Conservation (phyloP, 2,329 filamentous ascomycete species). For the Beauveria australis region DNA sequence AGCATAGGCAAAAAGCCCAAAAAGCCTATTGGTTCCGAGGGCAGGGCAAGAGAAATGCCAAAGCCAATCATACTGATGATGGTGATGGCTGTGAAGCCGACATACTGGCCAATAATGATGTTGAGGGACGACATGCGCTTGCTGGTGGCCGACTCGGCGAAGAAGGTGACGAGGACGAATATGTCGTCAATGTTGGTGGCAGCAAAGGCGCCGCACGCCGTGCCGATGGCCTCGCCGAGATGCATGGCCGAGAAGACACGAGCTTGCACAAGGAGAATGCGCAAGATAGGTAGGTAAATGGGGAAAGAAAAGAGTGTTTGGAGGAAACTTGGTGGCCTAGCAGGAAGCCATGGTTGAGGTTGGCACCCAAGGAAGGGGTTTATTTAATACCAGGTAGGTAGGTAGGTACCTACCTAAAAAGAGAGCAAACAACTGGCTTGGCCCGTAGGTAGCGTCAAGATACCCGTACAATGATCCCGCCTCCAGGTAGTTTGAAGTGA, state of each 20-base stretch:
- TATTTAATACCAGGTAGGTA: too few species aligned
- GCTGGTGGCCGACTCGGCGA: slow-evolving; percentile 24
- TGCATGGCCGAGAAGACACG: slow-evolving; percentile 8
- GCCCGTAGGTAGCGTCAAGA: too few species aligned
- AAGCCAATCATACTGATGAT: slow-evolving; percentile 27
- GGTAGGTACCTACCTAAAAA: too few species aligned
- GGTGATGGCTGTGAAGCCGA: slow-evolving; percentile 26
- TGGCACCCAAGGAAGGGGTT: too few species aligned
- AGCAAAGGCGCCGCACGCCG: slow-evolving; percentile 21
- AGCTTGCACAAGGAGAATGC: background rate
- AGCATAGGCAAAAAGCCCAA: slow-evolving; percentile 25
- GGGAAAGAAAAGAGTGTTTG: background rate
- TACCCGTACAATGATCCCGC: too few species aligned
- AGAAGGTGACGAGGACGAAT: slow-evolving; percentile 30
- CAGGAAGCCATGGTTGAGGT: too few species aligned
- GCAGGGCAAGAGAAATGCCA: slow-evolving; percentile 22
- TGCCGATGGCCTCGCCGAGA: slow-evolving; percentile 18
- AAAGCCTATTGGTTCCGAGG: slow-evolving; percentile 27
- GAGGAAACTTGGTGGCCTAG: too few species aligned
- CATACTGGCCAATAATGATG: slow-evolving; percentile 21
- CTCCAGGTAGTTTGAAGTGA: too few species aligned
- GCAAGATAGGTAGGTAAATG: background rate
- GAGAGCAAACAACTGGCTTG: too few species aligned
- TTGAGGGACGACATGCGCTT: slow-evolving; percentile 16
- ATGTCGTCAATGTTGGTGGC: slow-evolving; percentile 28